Evolutionary conservation across 768 basidiomycete genomes (phyloP).

Genomic region (Suillus alpinus): DNA sequence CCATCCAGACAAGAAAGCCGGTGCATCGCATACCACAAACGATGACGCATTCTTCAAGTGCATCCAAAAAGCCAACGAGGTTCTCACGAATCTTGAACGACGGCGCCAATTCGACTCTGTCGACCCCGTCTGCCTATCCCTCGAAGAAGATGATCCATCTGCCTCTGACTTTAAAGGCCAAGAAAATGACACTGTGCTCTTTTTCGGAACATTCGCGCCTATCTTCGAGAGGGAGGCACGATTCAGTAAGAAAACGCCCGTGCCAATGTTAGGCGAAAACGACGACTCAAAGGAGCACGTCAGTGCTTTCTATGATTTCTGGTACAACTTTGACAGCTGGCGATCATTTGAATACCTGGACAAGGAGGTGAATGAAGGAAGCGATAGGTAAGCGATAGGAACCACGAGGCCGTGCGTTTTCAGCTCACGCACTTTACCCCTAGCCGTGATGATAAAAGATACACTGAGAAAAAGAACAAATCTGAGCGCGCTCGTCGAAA

Average conservation of each 20-base stretch:
- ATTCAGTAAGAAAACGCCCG: constrained; percentile 84
- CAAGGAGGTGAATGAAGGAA: constrained; percentile 98
- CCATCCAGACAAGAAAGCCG: constrained; percentile 95
- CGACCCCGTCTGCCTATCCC: constrained; percentile 70
- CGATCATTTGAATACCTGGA: constrained; percentile 96
- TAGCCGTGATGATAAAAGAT: constrained; percentile 97
- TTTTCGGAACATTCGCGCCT: constrained; percentile 74
- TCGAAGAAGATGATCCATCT: constrained; percentile 77
- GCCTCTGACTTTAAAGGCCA: constrained; percentile 53
- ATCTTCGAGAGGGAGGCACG: constrained; percentile 90
- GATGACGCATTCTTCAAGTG: constrained; percentile 99
- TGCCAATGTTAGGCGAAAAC: constrained; percentile 71
- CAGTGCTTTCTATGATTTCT: constrained; percentile 95
- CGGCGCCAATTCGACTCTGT: constrained; percentile 96
- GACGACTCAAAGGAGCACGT: constrained; percentile 79
- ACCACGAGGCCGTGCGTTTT: background rate
- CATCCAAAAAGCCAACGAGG: constrained; percentile 97
- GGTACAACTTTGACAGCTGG: constrained; percentile 99
- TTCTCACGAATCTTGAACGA: constrained; percentile 81
- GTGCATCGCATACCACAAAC: constrained; percentile 76
- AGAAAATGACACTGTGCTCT: constrained; percentile 51
- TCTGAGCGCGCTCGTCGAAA: constrained; percentile 92
- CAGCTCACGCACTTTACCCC: constrained; percentile 11
- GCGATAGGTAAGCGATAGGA: constrained; percentile 67
- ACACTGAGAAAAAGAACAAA: constrained; percentile 99